Conservation (phyloP, 495 filamentous ascomycete species). For the Neurospora terricola region DNA sequence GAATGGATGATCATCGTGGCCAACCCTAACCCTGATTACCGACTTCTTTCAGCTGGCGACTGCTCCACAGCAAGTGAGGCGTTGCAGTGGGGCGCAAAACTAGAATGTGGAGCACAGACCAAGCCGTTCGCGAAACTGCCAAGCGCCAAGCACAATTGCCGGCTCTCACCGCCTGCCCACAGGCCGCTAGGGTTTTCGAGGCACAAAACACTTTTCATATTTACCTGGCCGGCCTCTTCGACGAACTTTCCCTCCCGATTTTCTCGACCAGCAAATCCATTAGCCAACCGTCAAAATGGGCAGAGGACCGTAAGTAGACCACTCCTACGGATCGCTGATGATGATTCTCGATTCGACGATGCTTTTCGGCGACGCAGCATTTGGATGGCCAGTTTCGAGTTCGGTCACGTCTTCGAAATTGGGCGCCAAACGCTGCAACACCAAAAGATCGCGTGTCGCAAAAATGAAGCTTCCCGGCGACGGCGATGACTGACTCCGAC, state of each 20-base stretch:
- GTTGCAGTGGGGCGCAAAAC: neutral
- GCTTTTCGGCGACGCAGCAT: neutral
- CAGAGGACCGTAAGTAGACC: slow-evolving; percentile 40
- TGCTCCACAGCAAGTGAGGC: neutral
- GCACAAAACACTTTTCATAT: slow-evolving; percentile 23
- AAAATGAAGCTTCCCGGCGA: neutral
- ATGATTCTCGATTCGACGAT: neutral
- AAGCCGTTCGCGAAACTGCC: neutral
- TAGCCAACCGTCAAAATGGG: slow-evolving; percentile 33
- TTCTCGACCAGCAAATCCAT: slow-evolving; percentile 25
- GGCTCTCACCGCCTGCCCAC: slow-evolving; percentile 13
- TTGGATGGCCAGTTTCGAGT: neutral
- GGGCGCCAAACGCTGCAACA: neutral
- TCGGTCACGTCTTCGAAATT: neutral
- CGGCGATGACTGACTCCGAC: neutral
- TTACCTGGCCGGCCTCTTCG: slow-evolving; percentile 6
- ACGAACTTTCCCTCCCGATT: slow-evolving; percentile 14
- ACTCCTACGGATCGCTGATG: neutral
- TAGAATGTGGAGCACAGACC: neutral
- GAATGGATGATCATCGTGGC: neutral
- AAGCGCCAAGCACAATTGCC: slow-evolving; percentile 12
- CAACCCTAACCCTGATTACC: neutral
- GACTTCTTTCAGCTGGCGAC: neutral
- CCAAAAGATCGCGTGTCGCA: slow-evolving; percentile 2
- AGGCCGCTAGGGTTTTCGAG: slow-evolving; percentile 22